Evolutionary conservation across 805 yeast genomes (phyloP).

Genomic region (Lachancea quebecensis): DNA sequence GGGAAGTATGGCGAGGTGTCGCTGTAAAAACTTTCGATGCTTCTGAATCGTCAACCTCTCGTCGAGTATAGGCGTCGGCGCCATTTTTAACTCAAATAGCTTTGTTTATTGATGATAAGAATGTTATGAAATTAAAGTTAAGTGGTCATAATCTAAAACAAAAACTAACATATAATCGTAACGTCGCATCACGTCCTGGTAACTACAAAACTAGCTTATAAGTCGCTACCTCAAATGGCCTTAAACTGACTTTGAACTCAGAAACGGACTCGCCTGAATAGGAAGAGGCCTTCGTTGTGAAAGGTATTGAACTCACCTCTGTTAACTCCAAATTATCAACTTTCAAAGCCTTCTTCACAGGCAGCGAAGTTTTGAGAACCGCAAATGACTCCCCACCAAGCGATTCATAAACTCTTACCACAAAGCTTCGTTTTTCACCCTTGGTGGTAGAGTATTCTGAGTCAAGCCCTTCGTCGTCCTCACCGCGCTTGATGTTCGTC

Average conservation of each 20-base stretch:
- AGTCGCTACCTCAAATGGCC: constrained; percentile 72
- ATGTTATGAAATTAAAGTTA: not conserved
- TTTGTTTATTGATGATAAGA: too few relatives aligned
- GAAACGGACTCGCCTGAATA: too few relatives aligned
- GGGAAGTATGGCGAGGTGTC: constrained; percentile 52
- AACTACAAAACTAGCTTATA: constrained; percentile 28
- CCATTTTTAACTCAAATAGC: not conserved
- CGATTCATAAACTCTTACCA: constrained; percentile 77
- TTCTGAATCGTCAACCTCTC: constrained; percentile 9
- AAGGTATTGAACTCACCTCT: constrained; percentile 36
- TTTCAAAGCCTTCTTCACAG: constrained; percentile 42
- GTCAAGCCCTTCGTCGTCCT: constrained; percentile 60
- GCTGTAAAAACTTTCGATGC: constrained; percentile 39
- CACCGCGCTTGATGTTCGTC: constrained; percentile 79
- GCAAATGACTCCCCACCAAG: constrained; percentile 73
- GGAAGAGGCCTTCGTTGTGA: constrained; percentile 25
- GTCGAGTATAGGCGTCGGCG: not conserved
- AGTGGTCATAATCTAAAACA: not conserved
- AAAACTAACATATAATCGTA: not conserved
- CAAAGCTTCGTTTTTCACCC: constrained; percentile 43
- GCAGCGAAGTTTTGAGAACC: constrained; percentile 39
- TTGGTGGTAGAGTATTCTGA: constrained; percentile 41
- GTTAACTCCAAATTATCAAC: constrained; percentile 54
- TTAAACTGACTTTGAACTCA: constrained; percentile 37
- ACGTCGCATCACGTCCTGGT: not conserved